Base-by-base conservation (phyloP, 768 basidiomycete genomes). In the Russula olivacea region DNA sequence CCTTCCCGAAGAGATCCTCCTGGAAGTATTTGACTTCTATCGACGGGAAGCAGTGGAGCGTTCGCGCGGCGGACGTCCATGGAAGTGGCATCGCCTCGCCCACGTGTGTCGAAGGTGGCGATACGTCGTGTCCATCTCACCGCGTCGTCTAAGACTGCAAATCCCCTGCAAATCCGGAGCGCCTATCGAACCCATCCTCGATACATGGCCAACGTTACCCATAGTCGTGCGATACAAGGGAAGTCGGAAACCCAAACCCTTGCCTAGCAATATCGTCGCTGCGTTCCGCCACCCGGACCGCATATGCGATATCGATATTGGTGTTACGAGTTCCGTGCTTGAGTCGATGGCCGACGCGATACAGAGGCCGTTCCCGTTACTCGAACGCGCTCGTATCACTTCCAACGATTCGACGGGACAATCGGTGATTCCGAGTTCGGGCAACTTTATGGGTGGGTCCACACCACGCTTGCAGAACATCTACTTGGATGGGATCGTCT, bases 351-450 rank as follows among this genome's bases (percentile, higher is more conserved):
- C 71, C 73, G 0, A 74, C 73, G 71, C 66, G 65, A 8, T 60
- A 68, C 69, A 32, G 69, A 65, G 38, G 75, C 41, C 73, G 43
- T 64, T 53, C 59, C 63, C 17, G 68, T 38, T 8, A 50, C 60
- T 50, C 12, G 56, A 54, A 14, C 63, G 65, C 0, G 52, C 64
- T 32, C 51, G 43, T 2, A 64, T 12, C 63, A 76, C 53, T 72
- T 81, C 25, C 65, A 36, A 43, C 67, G 5, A 59, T 78, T 0
- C 70, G 79, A 10, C 69, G 71, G n/a, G 61, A 62, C 1, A 81
- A 80, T 58, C 72, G 78, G 9, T 71, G 54, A 19, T 61, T 23
- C 28, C 30, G 30, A 51, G 19, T n/a, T 36, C 45, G n/a, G 14
- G 41, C 0, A 52, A 14, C 30, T 61, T 56, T 34, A 38, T 61